Evolutionary conservation across 2,329 filamentous ascomycete genomes (phyloP).

Genomic region (Colletotrichum somersetense): DNA sequence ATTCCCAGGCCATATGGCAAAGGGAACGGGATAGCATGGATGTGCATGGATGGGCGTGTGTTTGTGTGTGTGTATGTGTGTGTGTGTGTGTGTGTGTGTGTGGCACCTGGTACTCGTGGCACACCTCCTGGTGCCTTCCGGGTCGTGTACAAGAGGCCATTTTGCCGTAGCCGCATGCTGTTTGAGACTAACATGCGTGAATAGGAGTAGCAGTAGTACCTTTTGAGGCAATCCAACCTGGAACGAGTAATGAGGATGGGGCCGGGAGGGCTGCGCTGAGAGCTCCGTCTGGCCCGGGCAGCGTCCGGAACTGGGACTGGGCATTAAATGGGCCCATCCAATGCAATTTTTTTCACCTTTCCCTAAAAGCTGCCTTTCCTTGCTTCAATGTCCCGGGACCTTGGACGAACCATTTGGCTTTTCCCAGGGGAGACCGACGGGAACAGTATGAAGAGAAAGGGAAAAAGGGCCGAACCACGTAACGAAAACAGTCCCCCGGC

Average conservation of each 20-base stretch:
- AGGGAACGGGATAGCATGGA: background rate
- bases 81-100: constrained; percentile 6
- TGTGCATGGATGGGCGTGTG: background rate
- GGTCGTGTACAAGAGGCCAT: constrained; percentile 7
- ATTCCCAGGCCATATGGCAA: constrained; percentile 4
- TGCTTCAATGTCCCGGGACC: constrained; percentile 12
- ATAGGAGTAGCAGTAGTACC: background rate
- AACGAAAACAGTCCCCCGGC: constrained; percentile 5
- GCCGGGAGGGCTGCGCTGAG: constrained; percentile 32
- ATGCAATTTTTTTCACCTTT: constrained; percentile 32
- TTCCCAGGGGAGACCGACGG: constrained; percentile 8
- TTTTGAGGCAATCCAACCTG: constrained; percentile 33
- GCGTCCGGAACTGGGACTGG: constrained; percentile 38
- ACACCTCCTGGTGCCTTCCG: constrained; percentile 10
- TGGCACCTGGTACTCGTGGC: constrained; percentile 20
- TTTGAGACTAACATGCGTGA: constrained; percentile 21
- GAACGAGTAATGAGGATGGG: constrained; percentile 41
- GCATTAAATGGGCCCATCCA: constrained; percentile 39
- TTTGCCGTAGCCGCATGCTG: constrained; percentile 8
- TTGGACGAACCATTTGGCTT: constrained; percentile 6
- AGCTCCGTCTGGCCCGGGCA: constrained; percentile 42
- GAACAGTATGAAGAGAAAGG: background rate
- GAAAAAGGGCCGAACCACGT: constrained; percentile 36
- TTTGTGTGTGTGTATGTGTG: constrained; percentile 6
- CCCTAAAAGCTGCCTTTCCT: background rate